phyloP scores from a whole-genome alignment of 1,284 basidiomycete species.

The Neolentinus lepideus region DNA sequence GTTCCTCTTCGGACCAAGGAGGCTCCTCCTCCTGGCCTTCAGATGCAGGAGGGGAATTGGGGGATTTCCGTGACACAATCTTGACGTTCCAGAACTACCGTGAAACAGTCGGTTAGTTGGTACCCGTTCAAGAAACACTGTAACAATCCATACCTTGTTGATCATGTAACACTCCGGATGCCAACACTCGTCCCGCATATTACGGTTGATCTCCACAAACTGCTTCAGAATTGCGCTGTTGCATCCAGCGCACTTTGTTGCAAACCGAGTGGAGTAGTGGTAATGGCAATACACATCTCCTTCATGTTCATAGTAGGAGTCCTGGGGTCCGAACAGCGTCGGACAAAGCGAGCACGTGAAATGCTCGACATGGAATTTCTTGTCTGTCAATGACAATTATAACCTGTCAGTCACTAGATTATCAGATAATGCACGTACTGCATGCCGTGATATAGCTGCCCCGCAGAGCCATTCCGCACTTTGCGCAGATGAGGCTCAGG shows the following conservation, averaged over 20 bases:
- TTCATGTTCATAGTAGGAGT: slow-evolving; percentile 98
- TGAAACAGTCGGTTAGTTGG: slow-evolving; percentile 5
- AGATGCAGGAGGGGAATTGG: slow-evolving; percentile 38
- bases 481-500: slow-evolving; percentile 93
- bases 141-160: slow-evolving; percentile 67
- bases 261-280: slow-evolving; percentile 97
- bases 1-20: slow-evolving; percentile 67
- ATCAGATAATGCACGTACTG: slow-evolving; percentile 55
- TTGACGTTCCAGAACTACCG: slow-evolving; percentile 99
- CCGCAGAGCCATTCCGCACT: slow-evolving; percentile 89
- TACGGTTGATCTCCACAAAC: slow-evolving; percentile 99
- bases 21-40: slow-evolving; percentile 42
- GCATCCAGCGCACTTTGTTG: slow-evolving; percentile 97
- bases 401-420: background rate
- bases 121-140: background rate
- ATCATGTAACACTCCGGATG: slow-evolving; percentile 99
- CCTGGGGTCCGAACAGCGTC: slow-evolving; percentile 94
- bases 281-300: slow-evolving; percentile 95
- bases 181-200: slow-evolving; percentile 98
- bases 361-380: slow-evolving; percentile 99
- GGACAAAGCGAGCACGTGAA: slow-evolving; percentile 98
- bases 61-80: slow-evolving; percentile 73
- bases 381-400: slow-evolving; percentile 47
- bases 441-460: slow-evolving; percentile 99
- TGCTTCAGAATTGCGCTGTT: slow-evolving; percentile 99